phyloP scores from a whole-genome alignment of 2,329 filamentous ascomycete genomes.

The Corynespora cassiicola region DNA sequence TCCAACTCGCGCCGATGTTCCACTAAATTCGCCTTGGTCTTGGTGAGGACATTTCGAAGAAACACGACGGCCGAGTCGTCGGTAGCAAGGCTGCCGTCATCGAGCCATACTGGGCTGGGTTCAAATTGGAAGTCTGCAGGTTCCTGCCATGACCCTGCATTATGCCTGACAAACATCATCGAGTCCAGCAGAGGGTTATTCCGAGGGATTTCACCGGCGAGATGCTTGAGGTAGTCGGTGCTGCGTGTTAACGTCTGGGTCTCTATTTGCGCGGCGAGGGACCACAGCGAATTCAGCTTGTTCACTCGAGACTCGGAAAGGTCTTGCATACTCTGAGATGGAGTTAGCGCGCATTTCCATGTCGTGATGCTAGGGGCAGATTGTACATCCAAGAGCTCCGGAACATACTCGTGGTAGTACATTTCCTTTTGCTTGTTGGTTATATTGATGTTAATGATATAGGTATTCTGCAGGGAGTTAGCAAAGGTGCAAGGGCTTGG shows the following conservation, averaged over 20 bases:
- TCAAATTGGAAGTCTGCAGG: slow-evolving; percentile 87
- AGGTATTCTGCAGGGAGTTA: slow-evolving; percentile 73
- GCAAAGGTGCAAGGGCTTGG: slow-evolving; percentile 5
- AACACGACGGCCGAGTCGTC: slow-evolving; percentile 90
- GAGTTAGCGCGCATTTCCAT: slow-evolving; percentile 1
- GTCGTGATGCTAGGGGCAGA: not conserved
- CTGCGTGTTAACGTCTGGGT: slow-evolving; percentile 78
- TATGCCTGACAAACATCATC: slow-evolving; percentile 97
- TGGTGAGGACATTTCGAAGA: slow-evolving; percentile 87
- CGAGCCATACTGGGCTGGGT: slow-evolving; percentile 95
- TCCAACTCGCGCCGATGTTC: slow-evolving; percentile 85
- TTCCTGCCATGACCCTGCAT: slow-evolving; percentile 81
- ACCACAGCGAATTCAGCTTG: slow-evolving; percentile 87
- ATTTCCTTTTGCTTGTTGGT: slow-evolving; percentile 97
- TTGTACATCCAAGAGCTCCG: slow-evolving; percentile 85
- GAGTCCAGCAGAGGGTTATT: slow-evolving; percentile 91
- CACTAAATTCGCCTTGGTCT: slow-evolving; percentile 83
- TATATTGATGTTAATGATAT: slow-evolving; percentile 93
- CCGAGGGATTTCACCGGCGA: slow-evolving; percentile 81
- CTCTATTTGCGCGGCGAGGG: slow-evolving; percentile 79
- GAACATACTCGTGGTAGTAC: slow-evolving; percentile 97
- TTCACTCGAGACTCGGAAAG: slow-evolving; percentile 86
- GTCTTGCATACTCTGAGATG: slow-evolving; percentile 75
- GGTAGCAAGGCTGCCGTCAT: slow-evolving; percentile 83
- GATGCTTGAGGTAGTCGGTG: slow-evolving; percentile 72